phyloP scores from a whole-genome alignment of 352 stramenopile genomes.

The Phytophthora pluvialis region DNA sequence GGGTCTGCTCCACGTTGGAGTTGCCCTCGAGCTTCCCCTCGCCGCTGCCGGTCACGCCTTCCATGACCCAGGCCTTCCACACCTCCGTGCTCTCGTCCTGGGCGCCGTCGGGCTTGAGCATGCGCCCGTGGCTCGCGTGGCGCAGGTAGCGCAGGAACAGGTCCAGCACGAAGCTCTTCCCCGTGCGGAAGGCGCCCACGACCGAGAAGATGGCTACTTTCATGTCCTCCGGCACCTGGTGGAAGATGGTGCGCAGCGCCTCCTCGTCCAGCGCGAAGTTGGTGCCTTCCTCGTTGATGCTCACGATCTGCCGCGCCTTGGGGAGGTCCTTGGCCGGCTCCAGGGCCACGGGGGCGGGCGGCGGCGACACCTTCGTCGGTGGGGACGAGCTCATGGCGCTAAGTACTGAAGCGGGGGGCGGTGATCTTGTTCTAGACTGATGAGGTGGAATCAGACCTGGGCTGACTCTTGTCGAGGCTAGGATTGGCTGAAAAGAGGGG shows the following conservation, averaged over 20 bases:
- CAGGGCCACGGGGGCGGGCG: constrained; percentile 28
- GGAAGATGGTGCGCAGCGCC: constrained; percentile 75
- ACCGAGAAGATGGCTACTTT: constrained; percentile 98
- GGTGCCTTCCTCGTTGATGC: constrained; percentile 87
- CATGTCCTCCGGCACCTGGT: constrained; percentile 89
- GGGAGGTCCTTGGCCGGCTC: constrained; percentile 41
- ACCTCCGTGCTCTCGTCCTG: constrained; percentile 53
- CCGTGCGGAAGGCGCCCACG: constrained; percentile 98
- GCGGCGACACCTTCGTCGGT: constrained; percentile 7
- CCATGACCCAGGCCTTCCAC: constrained; percentile 75
- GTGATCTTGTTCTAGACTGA: constrained; percentile 28
- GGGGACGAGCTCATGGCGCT: constrained; percentile 17
- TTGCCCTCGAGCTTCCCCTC: constrained; percentile 84
- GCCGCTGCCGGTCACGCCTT: constrained; percentile 54
- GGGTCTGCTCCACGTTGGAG: constrained; percentile 80
- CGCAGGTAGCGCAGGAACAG: constrained; percentile 98
- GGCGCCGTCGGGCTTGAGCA: constrained; percentile 49
- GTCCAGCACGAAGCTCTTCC: constrained; percentile 98
- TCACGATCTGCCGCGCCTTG: constrained; percentile 77
- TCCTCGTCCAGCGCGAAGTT: constrained; percentile 85
- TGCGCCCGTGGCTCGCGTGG: constrained; percentile 58
- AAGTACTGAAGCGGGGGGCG: too few species aligned
- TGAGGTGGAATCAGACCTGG: neutral
- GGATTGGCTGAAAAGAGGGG: neutral
- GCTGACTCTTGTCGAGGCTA: neutral